phyloP scores from a whole-genome alignment of 176 grass and related monocot genomes.

The Lolium rigidum region DNA sequence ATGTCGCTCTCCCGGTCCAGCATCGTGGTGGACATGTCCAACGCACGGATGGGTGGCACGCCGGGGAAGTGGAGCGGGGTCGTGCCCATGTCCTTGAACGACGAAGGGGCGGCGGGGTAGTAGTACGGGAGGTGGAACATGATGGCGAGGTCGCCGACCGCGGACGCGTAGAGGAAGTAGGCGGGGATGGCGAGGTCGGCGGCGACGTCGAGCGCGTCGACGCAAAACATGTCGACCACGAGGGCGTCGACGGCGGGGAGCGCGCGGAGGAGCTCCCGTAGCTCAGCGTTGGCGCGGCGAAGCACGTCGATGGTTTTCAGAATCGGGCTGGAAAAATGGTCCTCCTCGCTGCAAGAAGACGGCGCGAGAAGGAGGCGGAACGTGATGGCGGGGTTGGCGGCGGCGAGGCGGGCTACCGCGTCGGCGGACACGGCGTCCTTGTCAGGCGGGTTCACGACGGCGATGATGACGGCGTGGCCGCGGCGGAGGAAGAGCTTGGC shows the following conservation, averaged over 20 bases:
- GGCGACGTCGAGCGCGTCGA: conserved; percentile 45
- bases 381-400: conserved; percentile 44
- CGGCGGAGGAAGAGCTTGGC: conserved; percentile 53
- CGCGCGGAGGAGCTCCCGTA: conserved; percentile 14
- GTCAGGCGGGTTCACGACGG: conserved; percentile 39
- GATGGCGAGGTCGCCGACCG: conserved; percentile 30
- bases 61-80: not conserved
- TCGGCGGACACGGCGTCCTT: conserved; percentile 32
- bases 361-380: conserved; percentile 46
- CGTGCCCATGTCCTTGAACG: conserved; percentile 15
- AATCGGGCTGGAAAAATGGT: not conserved
- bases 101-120: not conserved
- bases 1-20: not conserved
- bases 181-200: conserved; percentile 30
- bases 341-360: too few relatives aligned
- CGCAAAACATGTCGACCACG: conserved; percentile 53
- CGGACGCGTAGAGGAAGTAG: conserved; percentile 46
- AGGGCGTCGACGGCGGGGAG: conserved; percentile 29
- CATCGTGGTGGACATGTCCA: conserved; percentile 14
- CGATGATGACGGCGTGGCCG: conserved; percentile 45
- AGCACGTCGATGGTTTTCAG: conserved; percentile 26
- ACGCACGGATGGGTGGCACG: conserved; percentile 13
- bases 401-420: conserved; percentile 39
- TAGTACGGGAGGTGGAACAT: conserved; percentile 32
- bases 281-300: conserved; percentile 27